phyloP scores from a whole-genome alignment of 2,329 filamentous ascomycete genomes.

The Colletotrichum gloeosporioides region DNA sequence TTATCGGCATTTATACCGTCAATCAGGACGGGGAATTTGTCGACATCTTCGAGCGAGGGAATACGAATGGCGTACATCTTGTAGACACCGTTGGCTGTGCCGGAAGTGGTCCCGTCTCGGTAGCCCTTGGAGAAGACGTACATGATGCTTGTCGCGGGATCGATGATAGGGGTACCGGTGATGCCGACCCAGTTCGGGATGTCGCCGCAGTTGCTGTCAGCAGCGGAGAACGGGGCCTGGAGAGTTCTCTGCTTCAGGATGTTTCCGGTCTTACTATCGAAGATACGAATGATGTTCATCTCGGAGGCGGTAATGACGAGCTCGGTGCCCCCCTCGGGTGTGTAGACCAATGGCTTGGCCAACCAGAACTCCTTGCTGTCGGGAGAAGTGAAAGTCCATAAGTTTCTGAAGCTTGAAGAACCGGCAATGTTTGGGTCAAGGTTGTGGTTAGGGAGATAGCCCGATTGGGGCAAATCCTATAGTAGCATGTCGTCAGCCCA shows the following conservation, averaged over 20 bases:
- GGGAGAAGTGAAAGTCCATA: constrained; percentile 37
- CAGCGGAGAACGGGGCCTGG: constrained; percentile 41
- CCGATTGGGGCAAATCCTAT: constrained; percentile 38
- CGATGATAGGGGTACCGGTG: constrained; percentile 41
- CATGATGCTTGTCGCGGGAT: constrained; percentile 36
- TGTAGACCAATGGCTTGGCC: constrained; percentile 49
- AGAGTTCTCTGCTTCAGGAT: constrained; percentile 40
- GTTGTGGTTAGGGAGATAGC: constrained; percentile 45
- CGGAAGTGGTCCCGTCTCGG: constrained; percentile 26
- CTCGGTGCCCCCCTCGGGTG: constrained; percentile 39
- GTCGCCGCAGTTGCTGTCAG: constrained; percentile 44
- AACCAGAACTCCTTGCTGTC: constrained; percentile 15
- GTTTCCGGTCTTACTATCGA: constrained; percentile 46
- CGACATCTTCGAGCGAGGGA: constrained; percentile 39
- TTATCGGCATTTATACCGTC: constrained; percentile 51
- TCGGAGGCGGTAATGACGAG: constrained; percentile 42
- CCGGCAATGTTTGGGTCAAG: constrained; percentile 43
- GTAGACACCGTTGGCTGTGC: constrained; percentile 40
- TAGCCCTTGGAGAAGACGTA: constrained; percentile 44
- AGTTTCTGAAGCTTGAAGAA: constrained; percentile 32
- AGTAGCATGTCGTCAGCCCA: background rate
- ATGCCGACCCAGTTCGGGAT: constrained; percentile 43
- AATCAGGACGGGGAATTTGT: constrained; percentile 46
- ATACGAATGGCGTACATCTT: constrained; percentile 45
- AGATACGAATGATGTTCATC: constrained; percentile 42